phyloP scores from a whole-genome alignment of 2,329 filamentous ascomycete genomes.

The Colletotrichum godetiae region DNA sequence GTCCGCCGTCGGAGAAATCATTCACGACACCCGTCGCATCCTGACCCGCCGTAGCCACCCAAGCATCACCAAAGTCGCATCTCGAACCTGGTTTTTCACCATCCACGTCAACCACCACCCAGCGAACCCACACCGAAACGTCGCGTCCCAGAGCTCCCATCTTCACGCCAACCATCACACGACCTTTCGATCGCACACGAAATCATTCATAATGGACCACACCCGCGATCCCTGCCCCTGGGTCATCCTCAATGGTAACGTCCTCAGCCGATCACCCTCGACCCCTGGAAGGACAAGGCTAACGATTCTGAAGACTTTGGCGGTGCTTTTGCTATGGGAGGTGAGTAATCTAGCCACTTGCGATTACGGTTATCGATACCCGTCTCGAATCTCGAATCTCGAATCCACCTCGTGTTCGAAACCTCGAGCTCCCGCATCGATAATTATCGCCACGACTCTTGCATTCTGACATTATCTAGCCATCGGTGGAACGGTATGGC shows the following conservation, averaged over 20 bases:
- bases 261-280: neutral
- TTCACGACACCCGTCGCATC: slow-evolving; percentile 31
- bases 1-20: slow-evolving; percentile 13
- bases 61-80: neutral
- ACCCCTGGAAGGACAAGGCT: neutral
- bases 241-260: slow-evolving; percentile 83
- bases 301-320: slow-evolving; percentile 75
- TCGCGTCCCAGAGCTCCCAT: neutral
- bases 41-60: neutral
- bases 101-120: neutral
- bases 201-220: slow-evolving; percentile 79
- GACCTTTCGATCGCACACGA: slow-evolving; percentile 19
- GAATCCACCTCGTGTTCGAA: neutral
- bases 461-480: slow-evolving; percentile 46
- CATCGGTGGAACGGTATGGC: slow-evolving; percentile 89
- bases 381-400: neutral
- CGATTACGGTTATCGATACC: slow-evolving; percentile 52
- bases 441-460: neutral
- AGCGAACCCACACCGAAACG: neutral
- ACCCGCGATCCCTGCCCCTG: slow-evolving; percentile 96
- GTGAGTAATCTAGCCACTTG: neutral
- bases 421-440: neutral
- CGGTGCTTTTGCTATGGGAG: slow-evolving; percentile 96
- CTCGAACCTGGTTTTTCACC: neutral
- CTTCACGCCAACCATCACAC: slow-evolving; percentile 5